These are phyloP conservation scores for Cytospora chrysosperma DNA, from an alignment of 2,329 filamentous ascomycete genomes.

Conservation along the genomic window DNA sequence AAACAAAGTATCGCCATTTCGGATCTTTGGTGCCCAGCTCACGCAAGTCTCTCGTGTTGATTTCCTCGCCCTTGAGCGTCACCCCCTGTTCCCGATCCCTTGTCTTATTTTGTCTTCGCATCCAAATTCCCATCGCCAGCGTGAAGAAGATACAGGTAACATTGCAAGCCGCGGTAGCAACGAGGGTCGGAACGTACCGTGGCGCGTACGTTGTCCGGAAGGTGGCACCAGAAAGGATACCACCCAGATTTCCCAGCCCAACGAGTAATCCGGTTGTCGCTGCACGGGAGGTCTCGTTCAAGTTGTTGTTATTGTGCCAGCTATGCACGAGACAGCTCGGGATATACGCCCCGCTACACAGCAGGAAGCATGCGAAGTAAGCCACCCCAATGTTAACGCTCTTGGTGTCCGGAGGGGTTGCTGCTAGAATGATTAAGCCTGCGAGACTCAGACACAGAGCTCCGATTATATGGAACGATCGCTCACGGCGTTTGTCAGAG, in stretches of 20 bases:
- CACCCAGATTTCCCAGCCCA: slow-evolving; percentile 48
- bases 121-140: slow-evolving; percentile 42
- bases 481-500: slow-evolving; percentile 45
- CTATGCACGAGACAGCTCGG: slow-evolving; percentile 47
- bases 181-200: slow-evolving; percentile 46
- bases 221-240: slow-evolving; percentile 44
- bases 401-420: slow-evolving; percentile 41
- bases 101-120: slow-evolving; percentile 43
- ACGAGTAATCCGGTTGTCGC: slow-evolving; percentile 48
- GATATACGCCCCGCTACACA: slow-evolving; percentile 46
- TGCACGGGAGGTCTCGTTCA: slow-evolving; percentile 48
- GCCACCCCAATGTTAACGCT: slow-evolving; percentile 40
- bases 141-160: slow-evolving; percentile 41
- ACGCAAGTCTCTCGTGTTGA: slow-evolving; percentile 38
- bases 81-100: slow-evolving; percentile 39
- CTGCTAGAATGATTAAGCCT: slow-evolving; percentile 43
- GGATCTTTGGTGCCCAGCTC: slow-evolving; percentile 38
- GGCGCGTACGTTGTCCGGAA: slow-evolving; percentile 50
- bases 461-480: slow-evolving; percentile 44
- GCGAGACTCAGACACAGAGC: slow-evolving; percentile 40
- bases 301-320: slow-evolving; percentile 54
- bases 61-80: slow-evolving; percentile 36
- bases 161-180: slow-evolving; percentile 41
- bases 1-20: slow-evolving; percentile 38
- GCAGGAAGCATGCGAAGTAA: slow-evolving; percentile 51